A percentile compares a stretch with the other conserved stretches of the same genome.
These are phyloP conservation scores for Pseudoneurospora amorphoporcata DNA, from an alignment of 495 filamentous ascomycete species.

Conservation along the genomic window DNA sequence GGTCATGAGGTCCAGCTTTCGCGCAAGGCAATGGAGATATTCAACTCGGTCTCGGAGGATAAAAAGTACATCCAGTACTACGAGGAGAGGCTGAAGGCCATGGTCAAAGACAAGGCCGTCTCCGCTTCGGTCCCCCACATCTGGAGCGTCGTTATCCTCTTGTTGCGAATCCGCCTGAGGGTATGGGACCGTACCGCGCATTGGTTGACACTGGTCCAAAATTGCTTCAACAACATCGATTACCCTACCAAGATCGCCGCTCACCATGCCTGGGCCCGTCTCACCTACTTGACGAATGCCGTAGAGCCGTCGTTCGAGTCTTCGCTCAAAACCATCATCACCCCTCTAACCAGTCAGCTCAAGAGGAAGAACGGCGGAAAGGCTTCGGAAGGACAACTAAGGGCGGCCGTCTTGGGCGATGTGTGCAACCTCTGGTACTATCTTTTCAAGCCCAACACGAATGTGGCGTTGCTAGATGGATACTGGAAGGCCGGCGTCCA, in stretches of 20 bases:
- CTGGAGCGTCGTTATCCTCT: constrained; percentile 72
- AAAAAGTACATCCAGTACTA: constrained; percentile 54
- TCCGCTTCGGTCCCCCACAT: constrained; percentile 67
- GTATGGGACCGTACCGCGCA: constrained; percentile 61
- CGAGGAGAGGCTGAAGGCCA: constrained; percentile 53
- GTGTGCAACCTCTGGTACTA: constrained; percentile 82
- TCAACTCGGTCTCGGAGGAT: constrained; percentile 47
- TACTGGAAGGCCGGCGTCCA: constrained; percentile 73
- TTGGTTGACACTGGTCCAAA: constrained; percentile 69
- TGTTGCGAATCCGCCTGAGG: constrained; percentile 58
- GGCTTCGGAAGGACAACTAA: constrained; percentile 39
- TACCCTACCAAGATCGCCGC: constrained; percentile 61
- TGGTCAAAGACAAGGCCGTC: constrained; percentile 56
- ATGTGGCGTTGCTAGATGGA: constrained; percentile 50
- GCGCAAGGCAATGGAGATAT: constrained; percentile 52
- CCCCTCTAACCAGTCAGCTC: constrained; percentile 61
- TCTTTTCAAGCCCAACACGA: constrained; percentile 59
- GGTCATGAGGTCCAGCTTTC: constrained; percentile 56
- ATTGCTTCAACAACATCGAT: constrained; percentile 76
- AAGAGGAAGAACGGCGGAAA: constrained; percentile 50
- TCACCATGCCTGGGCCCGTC: constrained; percentile 71
- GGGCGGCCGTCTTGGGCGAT: constrained; percentile 52
- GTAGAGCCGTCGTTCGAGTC: constrained; percentile 48
- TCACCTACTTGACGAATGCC: constrained; percentile 60
- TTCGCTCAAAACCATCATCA: constrained; percentile 55